phyloP scores from a whole-genome alignment of 306 rosid species.

The Citrullus amarus region DNA sequence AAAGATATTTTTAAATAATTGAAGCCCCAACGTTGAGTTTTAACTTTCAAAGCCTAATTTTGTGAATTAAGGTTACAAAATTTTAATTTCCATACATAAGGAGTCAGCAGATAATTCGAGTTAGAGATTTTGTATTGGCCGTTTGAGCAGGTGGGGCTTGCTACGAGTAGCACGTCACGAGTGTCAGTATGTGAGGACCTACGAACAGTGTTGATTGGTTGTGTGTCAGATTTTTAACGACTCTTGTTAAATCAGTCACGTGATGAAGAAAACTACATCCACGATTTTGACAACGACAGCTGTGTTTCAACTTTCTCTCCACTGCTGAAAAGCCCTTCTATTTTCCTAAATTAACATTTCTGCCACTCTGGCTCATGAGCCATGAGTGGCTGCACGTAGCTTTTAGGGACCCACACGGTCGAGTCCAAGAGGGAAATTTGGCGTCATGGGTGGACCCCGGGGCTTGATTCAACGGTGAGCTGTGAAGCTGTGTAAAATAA shows the following conservation, averaged over 20 bases:
- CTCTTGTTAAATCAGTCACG: background rate
- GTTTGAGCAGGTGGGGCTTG: background rate
- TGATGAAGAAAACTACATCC: background rate
- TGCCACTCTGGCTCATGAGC: background rate
- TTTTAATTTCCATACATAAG: too few relatives aligned
- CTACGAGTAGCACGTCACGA: background rate
- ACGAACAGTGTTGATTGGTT: background rate
- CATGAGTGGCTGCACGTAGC: background rate
- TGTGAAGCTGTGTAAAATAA: background rate
- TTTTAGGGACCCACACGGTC: background rate
- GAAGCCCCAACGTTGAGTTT: too few relatives aligned
- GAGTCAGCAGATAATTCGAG: too few relatives aligned
- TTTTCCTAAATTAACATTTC: background rate
- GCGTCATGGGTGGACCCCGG: background rate
- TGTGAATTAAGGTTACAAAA: too few relatives aligned
- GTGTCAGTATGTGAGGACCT: background rate
- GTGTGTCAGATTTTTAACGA: background rate
- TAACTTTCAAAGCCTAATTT: too few relatives aligned
- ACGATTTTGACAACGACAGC: background rate
- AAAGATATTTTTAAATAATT: too few relatives aligned
- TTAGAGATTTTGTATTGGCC: too few relatives aligned
- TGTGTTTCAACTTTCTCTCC: background rate
- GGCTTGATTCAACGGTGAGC: background rate
- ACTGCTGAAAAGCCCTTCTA: background rate
- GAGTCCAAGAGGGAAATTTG: background rate